Evolutionary conservation across 2,329 filamentous ascomycete species (phyloP), one percentile per base, ranked within the genome.

Genomic region (Pestalotiopsis sp.): DNA sequence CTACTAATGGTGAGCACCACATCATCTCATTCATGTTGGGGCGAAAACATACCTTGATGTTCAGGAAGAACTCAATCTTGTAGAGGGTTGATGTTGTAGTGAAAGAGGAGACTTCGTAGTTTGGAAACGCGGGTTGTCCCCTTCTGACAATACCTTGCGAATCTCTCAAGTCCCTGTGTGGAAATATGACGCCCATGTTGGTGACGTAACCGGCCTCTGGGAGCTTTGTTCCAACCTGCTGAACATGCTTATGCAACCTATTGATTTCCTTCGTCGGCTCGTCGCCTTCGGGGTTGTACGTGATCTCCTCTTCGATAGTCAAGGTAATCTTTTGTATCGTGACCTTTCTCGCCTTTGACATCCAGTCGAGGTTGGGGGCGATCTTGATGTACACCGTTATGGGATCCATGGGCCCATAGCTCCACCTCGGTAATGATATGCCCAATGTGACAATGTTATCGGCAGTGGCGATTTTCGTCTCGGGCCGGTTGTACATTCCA

Each of bases 401-500:
- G 7, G 95, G 95, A 79, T 99, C 96, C 70, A 95, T 87, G 4
- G 96, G 96, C 0, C 96, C 96, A 79, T 98, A 99, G 71, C 95
- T 98, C 94, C 95, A 98, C 71, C 94, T 90, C 27, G 96, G 95
- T 73, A 99, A 85, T 70, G 94, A 97, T 74, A 98, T 97, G 61
- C 93, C 94, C 67, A 98, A 84, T 9, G 94, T 97, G 70, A 98
- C 94, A 67, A 98, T 84, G 80, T 97, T 96, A 82, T 98, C 96
- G 65, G 92, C 90, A 39, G 94, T 93, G 70, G 91, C 89, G 76
- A 97, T 92, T 68, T 94, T 94, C 69, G 92, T 92, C 80, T 98
- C 95, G 17, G 95, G 95, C 67, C 94, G 92, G 82, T 98, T 98
- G 85, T 98, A 99, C 96, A 98, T 98, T 81, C 96, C 96, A 83